A percentile compares a stretch with the other conserved stretches of the same genome.
phyloP scores from a whole-genome alignment of 805 yeast genomes.

The Trichomonascus vanleenenianus region DNA sequence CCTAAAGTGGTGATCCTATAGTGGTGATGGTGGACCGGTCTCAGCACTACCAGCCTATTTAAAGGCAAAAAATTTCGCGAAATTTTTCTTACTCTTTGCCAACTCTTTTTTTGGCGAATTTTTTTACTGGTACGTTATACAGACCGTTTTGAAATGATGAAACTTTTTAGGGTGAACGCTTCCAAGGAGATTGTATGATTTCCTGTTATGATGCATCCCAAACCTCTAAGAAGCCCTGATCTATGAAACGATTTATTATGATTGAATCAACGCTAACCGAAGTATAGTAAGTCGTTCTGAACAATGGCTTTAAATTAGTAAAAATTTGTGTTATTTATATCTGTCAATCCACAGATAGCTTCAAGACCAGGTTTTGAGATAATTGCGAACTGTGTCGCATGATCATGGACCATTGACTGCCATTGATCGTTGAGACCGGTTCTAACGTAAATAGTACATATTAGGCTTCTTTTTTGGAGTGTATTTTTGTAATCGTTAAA shows the following conservation, averaged over 20 bases:
- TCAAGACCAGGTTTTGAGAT: slow-evolving; percentile 1
- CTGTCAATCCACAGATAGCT: slow-evolving; percentile 27
- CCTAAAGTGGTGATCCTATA: too few relatives aligned
- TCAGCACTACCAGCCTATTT: too few relatives aligned
- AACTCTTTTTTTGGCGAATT: too few relatives aligned
- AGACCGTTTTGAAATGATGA: slow-evolving; percentile 10
- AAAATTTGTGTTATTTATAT: slow-evolving; percentile 4
- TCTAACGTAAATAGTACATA: slow-evolving; percentile 1
- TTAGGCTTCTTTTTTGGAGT: background rate
- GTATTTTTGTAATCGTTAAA: background rate
- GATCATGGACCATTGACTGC: background rate
- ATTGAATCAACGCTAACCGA: background rate
- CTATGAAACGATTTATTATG: background rate
- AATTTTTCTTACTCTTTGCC: too few relatives aligned
- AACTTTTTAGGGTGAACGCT: slow-evolving; percentile 13
- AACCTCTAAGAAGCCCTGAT: slow-evolving; percentile 26
- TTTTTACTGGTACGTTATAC: too few relatives aligned
- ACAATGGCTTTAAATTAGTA: slow-evolving; percentile 16
- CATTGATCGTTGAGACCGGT: background rate
- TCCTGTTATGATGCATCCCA: slow-evolving; percentile 9
- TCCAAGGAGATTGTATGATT: slow-evolving; percentile 7
- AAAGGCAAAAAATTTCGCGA: too few relatives aligned
- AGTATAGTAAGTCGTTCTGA: background rate
- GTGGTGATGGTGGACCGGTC: too few relatives aligned
- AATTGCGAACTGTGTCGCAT: slow-evolving; percentile 6